Evolutionary conservation across 2,329 filamentous ascomycete genomes (phyloP), one percentile per base, ranked within the genome.

Genomic region (Aspergillus pseudoviridinutans): DNA sequence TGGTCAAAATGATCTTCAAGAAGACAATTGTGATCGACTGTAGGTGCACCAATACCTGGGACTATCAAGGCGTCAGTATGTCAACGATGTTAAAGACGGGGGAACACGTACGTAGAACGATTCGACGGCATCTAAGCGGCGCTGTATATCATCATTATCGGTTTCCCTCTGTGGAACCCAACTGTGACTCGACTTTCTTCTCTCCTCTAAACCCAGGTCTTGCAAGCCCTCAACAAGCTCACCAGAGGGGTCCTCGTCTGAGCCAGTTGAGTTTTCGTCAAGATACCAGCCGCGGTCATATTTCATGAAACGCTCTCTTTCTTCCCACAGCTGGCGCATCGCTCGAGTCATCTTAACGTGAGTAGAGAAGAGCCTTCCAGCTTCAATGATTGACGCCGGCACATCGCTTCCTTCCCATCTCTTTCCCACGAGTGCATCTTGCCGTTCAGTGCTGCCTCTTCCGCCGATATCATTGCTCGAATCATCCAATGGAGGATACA

Each of bases 11-110:
- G 14, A 92, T 89, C 72, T 94, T 96, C 63, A 97, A 83, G 42
- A 97, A 82, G 4, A 97, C 92, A 65, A 97, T 96, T 3, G 96
- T 89, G 14, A 97, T 79, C 1, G 93, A 97, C 71, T 97, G 94
- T 17, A 99, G 78, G 72, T 96, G 87, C 1, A 93, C 91, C 53
- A 99, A 78, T 0, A 89, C 85, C 61, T 88, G 81, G 68, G 84
- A 82, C 90, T 95, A 65, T 25, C 22, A 7, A 47, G 5, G 44
- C 5, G 24, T 47, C 5, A 52, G 10, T 4, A 32, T 14, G 44
- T 47, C 12, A 27, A 62, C 14, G 56, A 58, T 54, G 57, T 49
- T 51, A 3, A 28, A 25, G 22, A 9, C 41, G 24, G n/a, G 3
- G 8, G 28, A 46, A 41, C 54, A 83, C 89, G 81, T 74, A 94